phyloP scores from a whole-genome alignment of 352 stramenopile genomes.

The Phytopythium boreale region DNA sequence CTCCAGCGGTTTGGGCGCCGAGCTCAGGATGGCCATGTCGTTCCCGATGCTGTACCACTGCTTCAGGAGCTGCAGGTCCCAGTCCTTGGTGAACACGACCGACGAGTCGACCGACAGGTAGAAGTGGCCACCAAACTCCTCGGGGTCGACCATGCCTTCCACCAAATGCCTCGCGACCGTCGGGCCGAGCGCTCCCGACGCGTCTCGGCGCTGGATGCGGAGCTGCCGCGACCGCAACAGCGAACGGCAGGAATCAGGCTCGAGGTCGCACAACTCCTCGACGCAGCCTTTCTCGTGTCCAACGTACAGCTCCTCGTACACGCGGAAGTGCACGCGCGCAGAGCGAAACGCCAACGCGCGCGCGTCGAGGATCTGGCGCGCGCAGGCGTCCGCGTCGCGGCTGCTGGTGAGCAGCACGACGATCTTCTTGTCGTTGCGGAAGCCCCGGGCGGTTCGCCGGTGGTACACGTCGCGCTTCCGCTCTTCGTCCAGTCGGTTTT shows the following conservation, averaged over 20 bases:
- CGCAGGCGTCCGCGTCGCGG: constrained; percentile 54
- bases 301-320: constrained; percentile 74
- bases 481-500: constrained; percentile 17
- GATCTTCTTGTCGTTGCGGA: constrained; percentile 68
- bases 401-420: constrained; percentile 72
- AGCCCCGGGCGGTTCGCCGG: constrained; percentile 23
- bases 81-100: constrained; percentile 66
- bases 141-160: constrained; percentile 55
- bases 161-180: constrained; percentile 57
- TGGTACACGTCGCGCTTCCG: constrained; percentile 7
- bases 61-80: constrained; percentile 71
- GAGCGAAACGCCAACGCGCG: constrained; percentile 32
- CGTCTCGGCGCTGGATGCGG: constrained; percentile 47
- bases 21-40: constrained; percentile 75
- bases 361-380: constrained; percentile 46
- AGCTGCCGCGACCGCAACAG: constrained; percentile 55
- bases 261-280: constrained; percentile 51
- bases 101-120: constrained; percentile 72
- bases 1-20: constrained; percentile 56
- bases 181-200: constrained; percentile 45
- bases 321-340: constrained; percentile 53
- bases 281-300: constrained; percentile 59
- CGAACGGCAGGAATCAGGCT: constrained; percentile 37
- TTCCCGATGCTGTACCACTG: constrained; percentile 83
- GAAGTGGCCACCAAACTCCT: constrained; percentile 40